Conservation (phyloP, 2,329 filamentous ascomycete species). For the Elsinoe ampelina region DNA sequence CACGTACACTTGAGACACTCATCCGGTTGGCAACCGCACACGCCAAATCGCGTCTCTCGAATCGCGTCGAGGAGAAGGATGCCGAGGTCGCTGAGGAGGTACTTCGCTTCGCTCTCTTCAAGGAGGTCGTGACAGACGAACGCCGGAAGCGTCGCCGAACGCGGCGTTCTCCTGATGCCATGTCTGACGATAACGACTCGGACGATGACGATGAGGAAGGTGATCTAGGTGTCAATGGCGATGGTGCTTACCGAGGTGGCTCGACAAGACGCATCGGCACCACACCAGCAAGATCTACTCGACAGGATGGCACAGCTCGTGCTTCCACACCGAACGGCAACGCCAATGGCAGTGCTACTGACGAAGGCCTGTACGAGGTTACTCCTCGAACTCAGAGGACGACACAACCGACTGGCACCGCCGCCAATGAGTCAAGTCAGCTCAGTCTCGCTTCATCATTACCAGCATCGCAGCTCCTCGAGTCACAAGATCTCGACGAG, state of each 20-base stretch:
- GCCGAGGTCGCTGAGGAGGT: constrained; percentile 81
- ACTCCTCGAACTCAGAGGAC: constrained; percentile 41
- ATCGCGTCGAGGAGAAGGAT: constrained; percentile 79
- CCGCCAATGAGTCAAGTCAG: constrained; percentile 43
- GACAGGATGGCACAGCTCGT: constrained; percentile 20
- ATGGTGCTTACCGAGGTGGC: constrained; percentile 23
- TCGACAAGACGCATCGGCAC: constrained; percentile 19
- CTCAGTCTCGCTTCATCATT: constrained; percentile 71
- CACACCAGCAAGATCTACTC: constrained; percentile 17
- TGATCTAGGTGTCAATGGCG: constrained; percentile 39
- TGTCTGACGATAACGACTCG: constrained; percentile 49
- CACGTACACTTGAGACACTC: constrained; percentile 93
- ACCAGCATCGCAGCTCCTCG: constrained; percentile 60
- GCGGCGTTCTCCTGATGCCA: constrained; percentile 47
- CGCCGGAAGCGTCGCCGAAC: constrained; percentile 77
- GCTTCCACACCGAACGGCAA: constrained; percentile 19
- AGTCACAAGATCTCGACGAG: constrained; percentile 39
- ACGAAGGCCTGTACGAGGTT: constrained; percentile 46
- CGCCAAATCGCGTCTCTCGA: constrained; percentile 83
- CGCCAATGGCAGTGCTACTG: constrained; percentile 27
- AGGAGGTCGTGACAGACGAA: constrained; percentile 74
- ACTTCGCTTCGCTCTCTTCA: constrained; percentile 89
- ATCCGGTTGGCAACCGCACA: constrained; percentile 96
- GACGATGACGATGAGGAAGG: constrained; percentile 50
- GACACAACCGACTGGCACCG: constrained; percentile 25